Base-by-base conservation (phyloP, 164 flowering plant genomes). In the Dillenia suffruticosa region DNA sequence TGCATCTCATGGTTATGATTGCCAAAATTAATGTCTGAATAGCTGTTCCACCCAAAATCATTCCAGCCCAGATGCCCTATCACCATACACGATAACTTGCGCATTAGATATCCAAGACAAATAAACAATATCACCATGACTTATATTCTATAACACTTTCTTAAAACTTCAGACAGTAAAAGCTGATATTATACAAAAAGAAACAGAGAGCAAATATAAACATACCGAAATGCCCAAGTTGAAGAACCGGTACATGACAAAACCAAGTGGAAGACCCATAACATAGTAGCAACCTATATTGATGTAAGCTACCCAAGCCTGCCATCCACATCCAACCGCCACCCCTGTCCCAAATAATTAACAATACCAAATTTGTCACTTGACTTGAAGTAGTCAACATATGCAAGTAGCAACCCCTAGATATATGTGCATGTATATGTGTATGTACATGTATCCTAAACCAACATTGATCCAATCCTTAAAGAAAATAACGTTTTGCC, bases 241-340 rank as follows among this genome's bases (percentile, higher is more conserved):
- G 51, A 81, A 76, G 26, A 70, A 46, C 80, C 74, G 76, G 13
- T 84, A 87, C 52, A 85, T 44, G 5, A 80, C 16, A 51, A 69
- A 17, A 6, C 96, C 88, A 3, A 74, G 49, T 7, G 96, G 92
- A 8, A 84, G 61, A 0, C 96, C 96, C n/a, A 86, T 61, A 5
- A 81, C 26, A 60, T 84, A 86, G 71, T 88, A 88, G 74, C 87
- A 80, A 7, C 81, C 83, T 0, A 82, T 54, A 63, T 83, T 89
- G 24, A 89, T 63, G 52, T 71, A 83, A 4, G 92, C 92, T 15
- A 80, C 88, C 0, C 43, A 52, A 2, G 73, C 82, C 77, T 89
- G 96, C 96, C 96, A 83, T 46, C 92, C 96, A 15, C 80, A 83
- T 19, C 90, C 96, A 51, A 89, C 77, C 0, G 92, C 92, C 32